A percentile compares a stretch with the other conserved stretches of the same genome.
Conservation (phyloP, 2,329 filamentous ascomycete genomes). For the Xylariomycetidae sp. region DNA sequence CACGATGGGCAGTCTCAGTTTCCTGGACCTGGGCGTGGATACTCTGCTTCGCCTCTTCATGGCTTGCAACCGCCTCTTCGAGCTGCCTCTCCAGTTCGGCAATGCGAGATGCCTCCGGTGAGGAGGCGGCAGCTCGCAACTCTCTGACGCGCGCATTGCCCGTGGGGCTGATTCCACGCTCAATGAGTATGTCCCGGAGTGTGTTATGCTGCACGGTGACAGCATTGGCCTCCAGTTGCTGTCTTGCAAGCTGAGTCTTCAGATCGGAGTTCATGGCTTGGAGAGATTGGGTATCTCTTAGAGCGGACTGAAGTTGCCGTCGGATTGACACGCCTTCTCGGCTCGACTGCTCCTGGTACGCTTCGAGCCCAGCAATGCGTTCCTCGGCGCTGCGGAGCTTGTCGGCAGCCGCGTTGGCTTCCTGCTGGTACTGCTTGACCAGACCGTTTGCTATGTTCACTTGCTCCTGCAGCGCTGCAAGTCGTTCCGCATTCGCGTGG, state of each 20-base stretch:
- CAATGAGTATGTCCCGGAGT: conserved; percentile 84
- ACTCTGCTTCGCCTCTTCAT: conserved; percentile 75
- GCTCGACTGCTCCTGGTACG: conserved; percentile 95
- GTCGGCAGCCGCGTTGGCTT: conserved; percentile 80
- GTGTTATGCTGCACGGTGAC: conserved; percentile 87
- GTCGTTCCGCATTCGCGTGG: conserved; percentile 56
- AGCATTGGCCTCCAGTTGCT: conserved; percentile 91
- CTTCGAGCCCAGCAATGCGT: conserved; percentile 90
- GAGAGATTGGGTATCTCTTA: conserved; percentile 78
- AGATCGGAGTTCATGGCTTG: conserved; percentile 76
- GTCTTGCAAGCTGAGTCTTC: conserved; percentile 73
- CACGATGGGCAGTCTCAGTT: conserved; percentile 81
- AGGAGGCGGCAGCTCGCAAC: conserved; percentile 66
- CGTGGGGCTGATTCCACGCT: conserved; percentile 78
- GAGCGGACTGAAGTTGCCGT: conserved; percentile 77
- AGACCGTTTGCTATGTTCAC: conserved; percentile 70
- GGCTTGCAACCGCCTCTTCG: conserved; percentile 65
- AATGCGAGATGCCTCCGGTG: conserved; percentile 73
- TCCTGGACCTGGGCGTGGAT: conserved; percentile 79
- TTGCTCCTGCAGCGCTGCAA: conserved; percentile 71
- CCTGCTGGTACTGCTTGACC: conserved; percentile 82
- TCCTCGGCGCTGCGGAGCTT: conserved; percentile 91
- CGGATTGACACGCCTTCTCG: conserved; percentile 85
- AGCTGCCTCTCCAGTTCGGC: conserved; percentile 87
- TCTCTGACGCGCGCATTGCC: conserved; percentile 65